A percentile compares a stretch with the other conserved stretches of the same genome.
phyloP scores from a whole-genome alignment of 2,329 filamentous ascomycete genomes.

The Verticillium albo-atrum region DNA sequence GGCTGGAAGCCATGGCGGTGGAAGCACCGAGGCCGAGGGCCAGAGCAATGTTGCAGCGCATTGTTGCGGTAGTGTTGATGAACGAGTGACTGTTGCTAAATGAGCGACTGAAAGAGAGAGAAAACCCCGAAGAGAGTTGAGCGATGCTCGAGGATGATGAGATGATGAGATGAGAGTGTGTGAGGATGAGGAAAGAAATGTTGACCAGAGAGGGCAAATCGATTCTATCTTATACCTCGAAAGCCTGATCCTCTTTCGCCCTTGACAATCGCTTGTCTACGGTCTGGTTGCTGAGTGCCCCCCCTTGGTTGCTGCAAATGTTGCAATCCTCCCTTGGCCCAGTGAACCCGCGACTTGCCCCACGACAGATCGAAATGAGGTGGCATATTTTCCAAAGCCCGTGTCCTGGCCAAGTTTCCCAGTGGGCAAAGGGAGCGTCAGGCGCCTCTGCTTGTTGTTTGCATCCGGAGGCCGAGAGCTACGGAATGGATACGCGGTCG shows the following conservation, averaged over 20 bases:
- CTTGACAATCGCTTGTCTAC: neutral
- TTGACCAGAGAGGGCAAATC: neutral
- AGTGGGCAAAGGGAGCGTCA: neutral
- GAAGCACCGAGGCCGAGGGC: neutral
- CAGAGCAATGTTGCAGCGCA: constrained; percentile 1
- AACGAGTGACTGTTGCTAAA: constrained; percentile 1
- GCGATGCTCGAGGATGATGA: neutral
- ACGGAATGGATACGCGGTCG: neutral
- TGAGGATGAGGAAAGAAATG: constrained; percentile 1
- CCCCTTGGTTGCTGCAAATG: neutral
- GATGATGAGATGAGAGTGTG: constrained; percentile 1
- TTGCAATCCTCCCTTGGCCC: neutral
- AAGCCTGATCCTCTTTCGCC: neutral
- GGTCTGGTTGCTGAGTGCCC: neutral
- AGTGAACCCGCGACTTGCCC: neutral
- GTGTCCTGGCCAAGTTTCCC: neutral
- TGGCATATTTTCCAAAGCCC: neutral
- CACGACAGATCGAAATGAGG: neutral
- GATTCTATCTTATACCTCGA: constrained; percentile 1
- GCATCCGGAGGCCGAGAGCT: neutral
- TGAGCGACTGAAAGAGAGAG: constrained; percentile 1
- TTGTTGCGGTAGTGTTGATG: neutral
- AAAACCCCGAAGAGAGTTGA: neutral
- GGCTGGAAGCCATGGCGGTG: neutral
- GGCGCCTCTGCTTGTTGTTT: neutral